phyloP scores from a whole-genome alignment of 345 rosid species.

The Cardamine occulta region DNA sequence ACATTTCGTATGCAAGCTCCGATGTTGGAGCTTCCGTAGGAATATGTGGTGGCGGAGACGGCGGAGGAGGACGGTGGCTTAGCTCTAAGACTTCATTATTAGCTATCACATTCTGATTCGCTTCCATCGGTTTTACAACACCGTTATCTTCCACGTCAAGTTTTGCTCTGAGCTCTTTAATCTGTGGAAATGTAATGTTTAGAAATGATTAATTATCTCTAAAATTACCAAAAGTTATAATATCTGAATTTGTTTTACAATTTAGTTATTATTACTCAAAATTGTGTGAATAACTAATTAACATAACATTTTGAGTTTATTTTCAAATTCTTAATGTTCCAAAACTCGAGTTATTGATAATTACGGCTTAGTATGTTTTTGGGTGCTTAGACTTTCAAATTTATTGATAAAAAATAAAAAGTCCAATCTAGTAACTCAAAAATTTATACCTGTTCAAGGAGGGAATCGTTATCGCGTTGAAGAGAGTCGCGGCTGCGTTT shows the following conservation, averaged over 20 bases:
- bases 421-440: neutral
- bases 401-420: neutral
- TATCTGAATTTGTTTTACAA: neutral
- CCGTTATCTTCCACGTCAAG: conserved; percentile 30
- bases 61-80: conserved; percentile 13
- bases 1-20: conserved; percentile 55
- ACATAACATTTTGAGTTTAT: neutral
- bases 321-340: neutral
- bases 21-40: conserved; percentile 26
- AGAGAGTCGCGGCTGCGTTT: conserved; percentile 64
- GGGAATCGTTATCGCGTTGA: conserved; percentile 76
- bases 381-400: too few species aligned
- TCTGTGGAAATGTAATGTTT: conserved; percentile 15
- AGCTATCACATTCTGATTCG: neutral
- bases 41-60: neutral
- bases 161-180: conserved; percentile 42
- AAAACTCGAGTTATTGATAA: neutral
- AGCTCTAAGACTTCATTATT: conserved; percentile 31
- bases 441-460: conserved; percentile 67
- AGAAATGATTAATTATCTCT: neutral
- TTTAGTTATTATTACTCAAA: neutral
- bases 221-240: neutral
- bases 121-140: neutral
- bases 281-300: neutral
- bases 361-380: too few species aligned